Conservation (phyloP, 2,329 filamentous ascomycete species). For the Hymenoscyphus repandus region DNA sequence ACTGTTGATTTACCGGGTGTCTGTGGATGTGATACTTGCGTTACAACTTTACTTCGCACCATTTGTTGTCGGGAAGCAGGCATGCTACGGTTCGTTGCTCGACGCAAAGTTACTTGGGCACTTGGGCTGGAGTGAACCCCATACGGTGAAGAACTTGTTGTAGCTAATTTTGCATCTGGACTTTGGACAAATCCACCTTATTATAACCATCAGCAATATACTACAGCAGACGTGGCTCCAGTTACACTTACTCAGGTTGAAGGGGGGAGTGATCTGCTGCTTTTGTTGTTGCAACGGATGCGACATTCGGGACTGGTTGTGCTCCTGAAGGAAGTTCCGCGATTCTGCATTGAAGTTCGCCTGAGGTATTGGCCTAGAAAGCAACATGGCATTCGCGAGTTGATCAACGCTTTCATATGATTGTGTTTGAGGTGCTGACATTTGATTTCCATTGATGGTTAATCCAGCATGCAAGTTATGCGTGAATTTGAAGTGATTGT, state of each 20-base stretch:
- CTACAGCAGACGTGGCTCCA: background rate
- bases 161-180: slow-evolving; percentile 6
- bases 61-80: background rate
- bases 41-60: background rate
- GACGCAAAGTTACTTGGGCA: slow-evolving; percentile 23
- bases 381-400: slow-evolving; percentile 24
- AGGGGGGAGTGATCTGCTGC: slow-evolving; percentile 27
- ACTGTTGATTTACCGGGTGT: slow-evolving; percentile 12
- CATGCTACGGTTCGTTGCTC: slow-evolving; percentile 12
- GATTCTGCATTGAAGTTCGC: slow-evolving; percentile 4
- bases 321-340: slow-evolving; percentile 13
- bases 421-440: slow-evolving; percentile 3
- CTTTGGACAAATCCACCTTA: slow-evolving; percentile 21
- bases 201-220: slow-evolving; percentile 17
- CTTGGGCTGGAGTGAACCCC: slow-evolving; percentile 26
- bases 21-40: slow-evolving; percentile 2
- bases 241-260: slow-evolving; percentile 24
- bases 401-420: slow-evolving; percentile 16
- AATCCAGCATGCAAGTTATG: slow-evolving; percentile 20
- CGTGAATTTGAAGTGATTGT: slow-evolving; percentile 27
- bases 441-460: slow-evolving; percentile 9
- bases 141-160: slow-evolving; percentile 20
- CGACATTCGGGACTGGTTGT: slow-evolving; percentile 10
- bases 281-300: slow-evolving; percentile 21
- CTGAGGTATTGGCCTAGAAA: slow-evolving; percentile 13